These are phyloP conservation scores for Coprinellus aureogranulatus DNA, from an alignment of 768 basidiomycete species.

Conservation along the genomic window DNA sequence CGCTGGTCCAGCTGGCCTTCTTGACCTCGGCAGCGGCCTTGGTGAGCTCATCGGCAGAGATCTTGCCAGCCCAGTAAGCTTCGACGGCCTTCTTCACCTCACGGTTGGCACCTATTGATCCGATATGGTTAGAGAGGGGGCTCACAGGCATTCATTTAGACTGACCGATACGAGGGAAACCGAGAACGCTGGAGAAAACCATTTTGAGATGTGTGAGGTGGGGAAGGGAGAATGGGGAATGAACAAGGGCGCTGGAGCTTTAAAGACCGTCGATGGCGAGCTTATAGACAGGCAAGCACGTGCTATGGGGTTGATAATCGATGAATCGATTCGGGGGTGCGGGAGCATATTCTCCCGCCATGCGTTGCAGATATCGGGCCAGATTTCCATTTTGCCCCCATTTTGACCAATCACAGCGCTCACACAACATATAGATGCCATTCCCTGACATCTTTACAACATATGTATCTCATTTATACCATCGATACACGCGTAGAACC, in stretches of 20 bases:
- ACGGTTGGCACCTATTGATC: conserved; percentile 74
- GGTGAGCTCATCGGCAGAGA: conserved; percentile 82
- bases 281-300: conserved; percentile 34
- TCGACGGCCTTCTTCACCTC: conserved; percentile 98
- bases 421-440: conserved; percentile 1
- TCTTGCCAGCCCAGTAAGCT: conserved; percentile 95
- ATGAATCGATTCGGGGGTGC: conserved; percentile 24
- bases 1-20: conserved; percentile 81
- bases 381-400: background rate
- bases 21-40: conserved; percentile 85
- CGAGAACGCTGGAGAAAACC: conserved; percentile 84
- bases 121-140: conserved; percentile 5
- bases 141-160: conserved; percentile 6
- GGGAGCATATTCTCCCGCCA: conserved; percentile 1
- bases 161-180: conserved; percentile 88
- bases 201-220: conserved; percentile 39
- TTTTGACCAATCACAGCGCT: conserved; percentile 8
- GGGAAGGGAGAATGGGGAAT: conserved; percentile 23
- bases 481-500: background rate
- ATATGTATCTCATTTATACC: background rate
- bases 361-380: background rate
- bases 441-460: conserved; percentile 1
- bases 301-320: conserved; percentile 28
- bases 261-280: conserved; percentile 24
- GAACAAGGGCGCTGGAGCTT: conserved; percentile 12